Percentiles rank a stretch among this genome's conserved stretches.
phyloP scores from a whole-genome alignment of 352 stramenopile species.

The Globisporangium okanoganense region DNA sequence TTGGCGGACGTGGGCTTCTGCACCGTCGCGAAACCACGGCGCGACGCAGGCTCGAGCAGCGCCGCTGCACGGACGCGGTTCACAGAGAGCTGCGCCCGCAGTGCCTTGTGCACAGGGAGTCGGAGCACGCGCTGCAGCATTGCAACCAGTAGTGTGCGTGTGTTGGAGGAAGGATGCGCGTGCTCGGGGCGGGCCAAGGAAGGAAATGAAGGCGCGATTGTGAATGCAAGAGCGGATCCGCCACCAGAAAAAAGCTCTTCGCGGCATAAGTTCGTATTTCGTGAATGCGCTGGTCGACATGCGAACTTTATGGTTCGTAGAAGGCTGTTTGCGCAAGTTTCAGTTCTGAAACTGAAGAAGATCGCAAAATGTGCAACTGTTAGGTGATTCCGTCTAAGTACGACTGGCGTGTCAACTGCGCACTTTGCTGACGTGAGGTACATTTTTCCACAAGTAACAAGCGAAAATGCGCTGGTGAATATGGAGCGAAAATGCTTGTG shows the following conservation, averaged over 20 bases:
- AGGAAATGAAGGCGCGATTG: not conserved
- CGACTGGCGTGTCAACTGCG: conserved; percentile 1
- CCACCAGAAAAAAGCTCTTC: conserved; percentile 1
- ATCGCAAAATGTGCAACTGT: not conserved
- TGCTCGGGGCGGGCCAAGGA: not conserved
- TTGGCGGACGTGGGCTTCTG: conserved; percentile 31
- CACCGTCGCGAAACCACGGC: conserved; percentile 11
- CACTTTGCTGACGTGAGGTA: conserved; percentile 4
- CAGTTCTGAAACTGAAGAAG: not conserved
- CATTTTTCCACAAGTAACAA: too few relatives aligned
- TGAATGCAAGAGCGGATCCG: not conserved
- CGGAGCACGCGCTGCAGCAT: conserved; percentile 24
- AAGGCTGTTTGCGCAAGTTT: conserved; percentile 10
- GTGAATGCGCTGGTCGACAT: not conserved
- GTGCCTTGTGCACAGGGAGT: conserved; percentile 14
- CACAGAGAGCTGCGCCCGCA: conserved; percentile 9
- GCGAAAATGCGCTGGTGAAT: too few relatives aligned
- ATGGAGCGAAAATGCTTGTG: conserved; percentile 1
- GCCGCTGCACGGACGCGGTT: not conserved
- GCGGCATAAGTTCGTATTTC: not conserved
- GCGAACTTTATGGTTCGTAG: not conserved
- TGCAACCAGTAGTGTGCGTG: not conserved
- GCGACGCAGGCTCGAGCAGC: not conserved
- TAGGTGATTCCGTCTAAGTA: not conserved
- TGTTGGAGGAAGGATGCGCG: not conserved